These are phyloP conservation scores for Trypanosomatidae sp. DNA, from an alignment of 208 protist species.

Conservation along the genomic window DNA sequence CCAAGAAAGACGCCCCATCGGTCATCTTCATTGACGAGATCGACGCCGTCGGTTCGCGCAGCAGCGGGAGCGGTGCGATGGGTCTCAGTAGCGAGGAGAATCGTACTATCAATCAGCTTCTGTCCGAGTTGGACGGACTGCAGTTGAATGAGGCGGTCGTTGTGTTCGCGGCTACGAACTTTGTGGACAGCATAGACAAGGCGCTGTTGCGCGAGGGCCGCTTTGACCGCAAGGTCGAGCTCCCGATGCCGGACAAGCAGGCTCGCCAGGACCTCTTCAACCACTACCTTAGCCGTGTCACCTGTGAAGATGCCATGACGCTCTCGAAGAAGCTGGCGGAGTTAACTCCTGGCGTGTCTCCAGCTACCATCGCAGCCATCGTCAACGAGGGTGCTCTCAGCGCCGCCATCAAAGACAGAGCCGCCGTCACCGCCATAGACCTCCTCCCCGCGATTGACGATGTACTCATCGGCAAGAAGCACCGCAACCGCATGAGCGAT, in stretches of 20 bases:
- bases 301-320: slow-evolving; percentile 24
- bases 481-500: slow-evolving; percentile 71
- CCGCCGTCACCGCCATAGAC: slow-evolving; percentile 76
- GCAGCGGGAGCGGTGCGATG: slow-evolving; percentile 65
- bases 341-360: slow-evolving; percentile 89
- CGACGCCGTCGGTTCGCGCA: slow-evolving; percentile 93
- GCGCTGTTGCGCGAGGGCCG: slow-evolving; percentile 96
- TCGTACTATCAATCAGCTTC: slow-evolving; percentile 96
- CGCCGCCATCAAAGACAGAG: slow-evolving; percentile 89
- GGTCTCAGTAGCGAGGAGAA: slow-evolving; percentile 86
- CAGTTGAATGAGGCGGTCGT: slow-evolving; percentile 89
- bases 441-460: slow-evolving; percentile 87
- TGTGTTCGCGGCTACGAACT: slow-evolving; percentile 98
- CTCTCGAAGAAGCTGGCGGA: slow-evolving; percentile 50
- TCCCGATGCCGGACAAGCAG: slow-evolving; percentile 77
- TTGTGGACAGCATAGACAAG: slow-evolving; percentile 92
- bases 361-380: slow-evolving; percentile 93
- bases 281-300: slow-evolving; percentile 69
- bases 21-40: slow-evolving; percentile 99
- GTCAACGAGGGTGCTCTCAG: slow-evolving; percentile 92
- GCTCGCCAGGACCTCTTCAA: slow-evolving; percentile 70
- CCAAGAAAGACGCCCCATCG: slow-evolving; percentile 91
- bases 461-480: slow-evolving; percentile 85
- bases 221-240: slow-evolving; percentile 95
- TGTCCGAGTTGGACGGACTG: slow-evolving; percentile 96